Conservation (phyloP, 2,329 filamentous ascomycete genomes). For the Pestalotiopsis sp. region DNA sequence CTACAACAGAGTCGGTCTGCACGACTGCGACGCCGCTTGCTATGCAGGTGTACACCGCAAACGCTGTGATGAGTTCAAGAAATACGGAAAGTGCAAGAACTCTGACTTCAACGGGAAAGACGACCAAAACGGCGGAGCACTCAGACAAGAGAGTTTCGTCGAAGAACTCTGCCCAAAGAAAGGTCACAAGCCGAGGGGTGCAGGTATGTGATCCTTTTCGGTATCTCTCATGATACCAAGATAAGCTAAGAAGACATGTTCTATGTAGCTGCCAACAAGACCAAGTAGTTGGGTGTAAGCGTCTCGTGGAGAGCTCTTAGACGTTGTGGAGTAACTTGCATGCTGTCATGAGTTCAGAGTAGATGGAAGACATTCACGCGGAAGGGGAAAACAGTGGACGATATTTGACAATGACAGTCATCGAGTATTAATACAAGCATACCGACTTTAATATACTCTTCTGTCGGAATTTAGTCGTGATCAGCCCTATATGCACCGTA, state of each 20-base stretch:
- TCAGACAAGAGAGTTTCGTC: neutral
- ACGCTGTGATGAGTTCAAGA: neutral
- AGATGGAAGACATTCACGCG: too few species aligned
- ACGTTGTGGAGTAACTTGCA: too few species aligned
- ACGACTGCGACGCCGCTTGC: neutral
- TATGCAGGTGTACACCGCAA: neutral
- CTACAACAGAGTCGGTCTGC: neutral
- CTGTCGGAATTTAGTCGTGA: neutral
- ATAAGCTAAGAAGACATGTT: neutral
- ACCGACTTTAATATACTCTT: neutral
- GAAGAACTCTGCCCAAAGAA: neutral
- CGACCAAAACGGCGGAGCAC: neutral
- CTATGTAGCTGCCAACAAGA: neutral
- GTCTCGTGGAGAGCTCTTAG: neutral
- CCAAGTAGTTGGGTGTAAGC: neutral
- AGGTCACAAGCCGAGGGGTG: neutral
- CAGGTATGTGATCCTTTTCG: neutral
- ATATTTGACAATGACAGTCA: too few species aligned
- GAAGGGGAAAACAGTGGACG: too few species aligned
- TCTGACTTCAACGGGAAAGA: neutral
- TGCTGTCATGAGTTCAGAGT: too few species aligned
- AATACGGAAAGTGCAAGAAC: neutral
- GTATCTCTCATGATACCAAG: neutral
- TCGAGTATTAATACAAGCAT: neutral
- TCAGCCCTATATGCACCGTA: conserved; percentile 5